Evolutionary conservation across 2,329 filamentous ascomycete species (phyloP).

Genomic region (Hymenoscyphus occultus): DNA sequence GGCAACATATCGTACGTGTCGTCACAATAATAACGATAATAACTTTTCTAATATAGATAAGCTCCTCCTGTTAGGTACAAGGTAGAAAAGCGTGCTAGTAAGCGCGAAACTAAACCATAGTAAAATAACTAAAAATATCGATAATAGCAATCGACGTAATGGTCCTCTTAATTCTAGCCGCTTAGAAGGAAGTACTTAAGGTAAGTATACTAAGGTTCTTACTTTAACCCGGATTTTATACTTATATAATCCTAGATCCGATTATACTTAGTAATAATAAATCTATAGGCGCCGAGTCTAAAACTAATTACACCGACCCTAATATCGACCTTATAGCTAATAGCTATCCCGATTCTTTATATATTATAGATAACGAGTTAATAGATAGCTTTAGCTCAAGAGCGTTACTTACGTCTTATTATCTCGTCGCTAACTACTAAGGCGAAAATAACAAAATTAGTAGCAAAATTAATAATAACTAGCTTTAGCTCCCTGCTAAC

Average conservation of each 20-base stretch:
- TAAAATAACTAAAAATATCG: constrained; percentile 14
- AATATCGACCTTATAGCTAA: constrained; percentile 20
- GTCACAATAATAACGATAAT: too few species aligned
- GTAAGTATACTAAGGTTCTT: constrained; percentile 21
- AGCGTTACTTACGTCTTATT: constrained; percentile 18
- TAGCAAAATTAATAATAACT: too few species aligned
- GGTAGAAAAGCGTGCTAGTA: too few species aligned
- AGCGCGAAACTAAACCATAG: constrained; percentile 12
- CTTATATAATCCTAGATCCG: constrained; percentile 22
- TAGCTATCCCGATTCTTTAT: constrained; percentile 15
- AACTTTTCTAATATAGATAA: too few species aligned
- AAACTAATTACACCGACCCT: constrained; percentile 20
- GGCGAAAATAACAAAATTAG: too few species aligned
- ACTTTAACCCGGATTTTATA: constrained; percentile 20
- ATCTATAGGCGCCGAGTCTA: constrained; percentile 21
- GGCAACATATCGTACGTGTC: too few species aligned
- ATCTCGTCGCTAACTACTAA: constrained; percentile 18
- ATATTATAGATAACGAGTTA: constrained; percentile 15
- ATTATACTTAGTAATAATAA: constrained; percentile 25
- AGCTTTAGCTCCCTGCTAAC: constrained; percentile 17
- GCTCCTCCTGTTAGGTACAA: too few species aligned
- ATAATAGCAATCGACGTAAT: constrained; percentile 18
- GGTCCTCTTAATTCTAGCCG: constrained; percentile 17
- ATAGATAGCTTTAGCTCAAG: constrained; percentile 17
- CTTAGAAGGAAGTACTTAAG: constrained; percentile 20